Evolutionary conservation across 345 rosid genomes (phyloP), one percentile per base, ranked within the genome.

Genomic region (Citrus mangshanensis): DNA sequence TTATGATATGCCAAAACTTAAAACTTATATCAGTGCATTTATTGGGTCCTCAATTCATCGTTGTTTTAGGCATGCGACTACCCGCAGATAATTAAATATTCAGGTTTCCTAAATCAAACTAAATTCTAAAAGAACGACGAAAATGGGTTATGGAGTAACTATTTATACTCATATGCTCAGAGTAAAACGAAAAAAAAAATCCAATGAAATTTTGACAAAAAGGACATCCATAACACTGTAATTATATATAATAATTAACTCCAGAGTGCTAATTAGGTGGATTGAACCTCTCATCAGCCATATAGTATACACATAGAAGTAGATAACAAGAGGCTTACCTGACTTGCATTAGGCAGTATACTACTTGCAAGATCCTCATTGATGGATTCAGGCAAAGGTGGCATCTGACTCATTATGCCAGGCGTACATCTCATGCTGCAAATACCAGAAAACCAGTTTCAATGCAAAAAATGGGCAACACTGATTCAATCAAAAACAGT

Each of bases 331-430:
- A n/a, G 61, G 9, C 58, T 83, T 84, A 92, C 93, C 92, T 86
- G 86, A 79, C 84, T 81, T 66, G 87, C 77, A 77, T 72, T 82
- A 60, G 90, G 92, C 81, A 91, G 81, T 77, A 92, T 70, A 81
- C 86, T 85, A 83, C 73, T 88, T 24, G 90, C 91, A 75, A 95
- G 93, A 85, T 92, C 89, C 78, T 89, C 94, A 37, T 87, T 67
- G 65, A 95, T 85, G 67, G 88, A 81, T 66, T 88, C 89, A 40
- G 89, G 91, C 72, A 95, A 87, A 25, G 99, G 95, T 58, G 93
- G 95, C 99, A 95, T 93, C 77, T 86, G 95, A 78, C 91, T 92
- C 98, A 95, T 93, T 82, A 93, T 86, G 81, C 97, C 95, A 62
- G 97, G 95, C 89, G 81, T 90, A 71, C 82, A 81, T 82, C 88